Evolutionary conservation across 768 basidiomycete species (phyloP).

Genomic region (Ramaria sp.): DNA sequence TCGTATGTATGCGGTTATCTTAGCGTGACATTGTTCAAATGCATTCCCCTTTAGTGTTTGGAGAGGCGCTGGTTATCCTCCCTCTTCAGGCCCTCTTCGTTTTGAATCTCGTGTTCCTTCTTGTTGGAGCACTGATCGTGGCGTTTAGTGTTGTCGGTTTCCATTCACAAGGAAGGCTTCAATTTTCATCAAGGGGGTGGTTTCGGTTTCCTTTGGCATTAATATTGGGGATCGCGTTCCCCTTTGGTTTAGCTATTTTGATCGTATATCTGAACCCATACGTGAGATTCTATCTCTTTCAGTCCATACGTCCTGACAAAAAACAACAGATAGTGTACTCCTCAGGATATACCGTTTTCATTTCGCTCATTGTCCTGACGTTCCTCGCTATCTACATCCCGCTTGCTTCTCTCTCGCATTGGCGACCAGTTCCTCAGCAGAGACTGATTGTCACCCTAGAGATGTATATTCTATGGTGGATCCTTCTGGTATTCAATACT

Average conservation of each 20-base stretch:
- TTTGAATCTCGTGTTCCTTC: slow-evolving; percentile 46
- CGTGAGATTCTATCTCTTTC: slow-evolving; percentile 27
- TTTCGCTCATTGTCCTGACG: background rate
- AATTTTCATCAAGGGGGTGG: slow-evolving; percentile 12
- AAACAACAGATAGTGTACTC: slow-evolving; percentile 47
- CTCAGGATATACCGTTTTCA: slow-evolving; percentile 35
- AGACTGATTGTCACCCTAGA: slow-evolving; percentile 42
- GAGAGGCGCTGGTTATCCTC: slow-evolving; percentile 41
- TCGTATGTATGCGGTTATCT: slow-evolving; percentile 29
- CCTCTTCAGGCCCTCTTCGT: slow-evolving; percentile 38
- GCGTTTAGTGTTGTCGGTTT: slow-evolving; percentile 15
- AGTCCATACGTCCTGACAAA: background rate
- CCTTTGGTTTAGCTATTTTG: slow-evolving; percentile 35
- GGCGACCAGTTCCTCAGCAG: slow-evolving; percentile 27
- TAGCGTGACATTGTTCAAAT: background rate
- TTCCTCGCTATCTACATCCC: slow-evolving; percentile 14
- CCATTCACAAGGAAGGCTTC: slow-evolving; percentile 16
- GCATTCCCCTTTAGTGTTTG: slow-evolving; percentile 39
- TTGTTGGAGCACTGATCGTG: slow-evolving; percentile 43
- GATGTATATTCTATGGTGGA: slow-evolving; percentile 47
- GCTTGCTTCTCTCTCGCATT: slow-evolving; percentile 17
- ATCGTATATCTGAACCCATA: slow-evolving; percentile 52
- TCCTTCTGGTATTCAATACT: slow-evolving; percentile 42
- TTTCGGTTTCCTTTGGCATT: slow-evolving; percentile 50
- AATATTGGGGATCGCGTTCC: slow-evolving; percentile 30